Base-by-base conservation (phyloP, 352 stramenopile genomes). In the Phytophthora idaei region DNA sequence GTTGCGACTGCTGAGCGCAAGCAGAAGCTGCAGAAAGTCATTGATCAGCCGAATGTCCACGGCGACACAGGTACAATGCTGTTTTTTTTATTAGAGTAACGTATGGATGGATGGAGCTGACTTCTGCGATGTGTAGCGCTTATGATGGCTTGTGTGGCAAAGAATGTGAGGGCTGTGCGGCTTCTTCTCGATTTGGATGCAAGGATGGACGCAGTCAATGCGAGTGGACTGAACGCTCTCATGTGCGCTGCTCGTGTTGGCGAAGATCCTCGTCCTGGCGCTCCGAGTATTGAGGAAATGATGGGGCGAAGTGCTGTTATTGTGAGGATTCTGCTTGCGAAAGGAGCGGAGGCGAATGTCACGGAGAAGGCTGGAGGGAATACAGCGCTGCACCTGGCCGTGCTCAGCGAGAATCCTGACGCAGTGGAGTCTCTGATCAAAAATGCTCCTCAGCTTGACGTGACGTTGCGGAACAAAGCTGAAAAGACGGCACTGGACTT, bases 81-180 rank as follows among this genome's bases (percentile, higher is more conserved):
- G 32, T 25, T 12, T 10, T 28, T 3, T 61, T 50, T 17, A 2
- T 21, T 21, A 21, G 21, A 48, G 42, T 15, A 7, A 12, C n/a
- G 15, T 25, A 11, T 7, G 17, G 12, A 37, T 7, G 21, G 21
- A 21, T 46, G 25, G 27, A 15, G 8, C 34, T 67, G 39, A 59
- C 27, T 48, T 4, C 5, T 34, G 29, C 4, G 28, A n/a, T 5
- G 27, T 56, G 4, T 52, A 95, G 88, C 88, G 29, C 67, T 95
- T 11, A 95, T 95, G 88, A 91, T 95, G 77, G 88, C 88, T 25
- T 91, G 88, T 27, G 87, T 93, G 34, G 81, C 81, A 11, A 95
- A 95, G 71, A 89, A 90, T 50, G 73, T 77, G 6, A 67, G 49
- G 4, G 85, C 78, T 3, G 86, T 77, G 47, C 60, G 74, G n/a